phyloP scores from a whole-genome alignment of 2,329 filamentous ascomycete genomes.

The Cladophialophora bantiana region DNA sequence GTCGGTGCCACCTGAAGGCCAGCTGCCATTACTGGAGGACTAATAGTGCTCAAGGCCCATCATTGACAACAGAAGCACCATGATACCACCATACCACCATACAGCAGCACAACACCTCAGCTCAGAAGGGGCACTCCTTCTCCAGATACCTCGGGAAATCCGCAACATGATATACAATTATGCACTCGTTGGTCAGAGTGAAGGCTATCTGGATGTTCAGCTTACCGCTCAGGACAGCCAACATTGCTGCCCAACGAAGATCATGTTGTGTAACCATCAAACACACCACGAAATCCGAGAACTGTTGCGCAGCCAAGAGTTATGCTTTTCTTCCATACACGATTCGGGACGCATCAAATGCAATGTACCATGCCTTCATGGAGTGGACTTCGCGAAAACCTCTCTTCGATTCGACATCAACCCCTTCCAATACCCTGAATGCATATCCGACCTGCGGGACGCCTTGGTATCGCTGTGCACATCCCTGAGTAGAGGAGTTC shows the following conservation, averaged over 20 bases:
- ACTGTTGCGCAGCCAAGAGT: not conserved
- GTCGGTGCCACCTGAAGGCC: not conserved
- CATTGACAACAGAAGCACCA: not conserved
- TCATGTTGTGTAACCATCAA: constrained; percentile 6
- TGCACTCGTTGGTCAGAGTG: not conserved
- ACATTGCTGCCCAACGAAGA: not conserved
- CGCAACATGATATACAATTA: not conserved
- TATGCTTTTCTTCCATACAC: not conserved
- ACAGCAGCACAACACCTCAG: not conserved
- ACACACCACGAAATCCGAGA: not conserved
- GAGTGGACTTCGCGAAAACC: not conserved
- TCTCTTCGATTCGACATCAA: not conserved
- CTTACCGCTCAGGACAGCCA: not conserved
- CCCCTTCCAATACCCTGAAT: not conserved
- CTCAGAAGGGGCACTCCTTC: not conserved
- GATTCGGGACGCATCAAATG: not conserved
- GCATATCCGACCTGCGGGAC: not conserved
- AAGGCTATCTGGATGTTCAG: not conserved
- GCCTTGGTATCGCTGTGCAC: not conserved
- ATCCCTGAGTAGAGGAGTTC: not conserved
- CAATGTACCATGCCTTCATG: not conserved
- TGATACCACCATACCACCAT: not conserved
- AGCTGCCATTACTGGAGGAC: not conserved
- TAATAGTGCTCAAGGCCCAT: not conserved
- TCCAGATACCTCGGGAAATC: not conserved